Conservation (phyloP, 805 yeast genomes). For the Metschnikowia santaceciliae region DNA sequence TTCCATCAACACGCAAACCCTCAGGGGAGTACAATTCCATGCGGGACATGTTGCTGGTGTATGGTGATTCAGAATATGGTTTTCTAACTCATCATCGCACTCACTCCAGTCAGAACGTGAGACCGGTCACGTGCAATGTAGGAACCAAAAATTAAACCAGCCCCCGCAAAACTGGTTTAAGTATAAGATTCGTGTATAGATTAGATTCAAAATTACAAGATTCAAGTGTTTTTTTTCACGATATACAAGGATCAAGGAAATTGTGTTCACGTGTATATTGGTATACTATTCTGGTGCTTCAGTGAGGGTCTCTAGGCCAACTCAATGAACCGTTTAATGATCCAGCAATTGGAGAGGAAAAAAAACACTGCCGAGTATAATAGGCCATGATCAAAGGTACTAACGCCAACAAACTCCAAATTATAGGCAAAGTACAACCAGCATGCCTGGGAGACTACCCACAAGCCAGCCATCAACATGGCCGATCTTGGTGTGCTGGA, state of each 20-base stretch:
- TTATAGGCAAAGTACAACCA: slow-evolving; percentile 81
- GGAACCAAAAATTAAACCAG: too few relatives aligned
- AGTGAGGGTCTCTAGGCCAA: not conserved
- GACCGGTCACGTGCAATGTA: slow-evolving; percentile 7
- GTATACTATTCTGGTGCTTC: too few relatives aligned
- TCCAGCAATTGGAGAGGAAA: slow-evolving; percentile 58
- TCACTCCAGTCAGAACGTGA: not conserved
- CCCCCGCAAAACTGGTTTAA: too few relatives aligned
- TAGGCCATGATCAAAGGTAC: slow-evolving; percentile 59
- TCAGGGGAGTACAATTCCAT: slow-evolving; percentile 91
- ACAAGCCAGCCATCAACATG: slow-evolving; percentile 39
- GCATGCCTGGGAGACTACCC: slow-evolving; percentile 68
- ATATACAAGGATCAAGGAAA: too few relatives aligned
- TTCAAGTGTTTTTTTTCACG: too few relatives aligned
- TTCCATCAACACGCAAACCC: slow-evolving; percentile 88
- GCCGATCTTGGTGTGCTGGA: slow-evolving; percentile 30
- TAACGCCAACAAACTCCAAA: slow-evolving; percentile 73
- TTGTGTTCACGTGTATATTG: too few relatives aligned
- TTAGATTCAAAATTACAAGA: too few relatives aligned
- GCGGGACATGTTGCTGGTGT: slow-evolving; percentile 45
- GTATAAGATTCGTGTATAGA: too few relatives aligned
- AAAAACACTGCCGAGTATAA: slow-evolving; percentile 54
- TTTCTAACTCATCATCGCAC: slow-evolving; percentile 5
- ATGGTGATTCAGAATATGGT: not conserved
- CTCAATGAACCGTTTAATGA: slow-evolving; percentile 53